Evolutionary conservation across 2,329 filamentous ascomycete genomes (phyloP), one percentile per base, ranked within the genome.

Genomic region (Cladorrhinum sp.): DNA sequence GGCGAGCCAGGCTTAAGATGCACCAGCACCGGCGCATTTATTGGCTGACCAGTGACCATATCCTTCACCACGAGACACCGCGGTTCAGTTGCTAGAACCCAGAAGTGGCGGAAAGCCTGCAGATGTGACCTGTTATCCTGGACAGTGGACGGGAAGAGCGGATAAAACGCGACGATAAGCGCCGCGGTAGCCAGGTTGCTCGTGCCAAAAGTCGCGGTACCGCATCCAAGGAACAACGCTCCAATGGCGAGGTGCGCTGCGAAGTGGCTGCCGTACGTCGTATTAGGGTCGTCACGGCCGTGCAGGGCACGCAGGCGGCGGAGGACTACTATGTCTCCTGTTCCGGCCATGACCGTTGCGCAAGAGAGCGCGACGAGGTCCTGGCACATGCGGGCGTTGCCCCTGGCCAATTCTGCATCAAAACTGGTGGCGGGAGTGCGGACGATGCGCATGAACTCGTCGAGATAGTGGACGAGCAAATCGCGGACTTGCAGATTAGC

Each of bases 41-140:
- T 85, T 0, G 93, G 90, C 49, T 92, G 86, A 46, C 89, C 86
- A 0, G 91, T 96, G 62, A 95, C 87, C 2, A 95, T 84, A 67
- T 99, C 95, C 63, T 94, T 90, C 18, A 91, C 85, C 0, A 99
- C 86, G 0, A 99, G 83, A 71, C 94, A 98, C 56, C 96, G 86
- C 9, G 92, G 86, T 70, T 99, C 95, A 0, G 91, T 89, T 1
- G 95, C 95, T 2, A 99, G 82, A 10, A 96, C 94, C 95, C 95
- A 99, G 71, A 99, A 90, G 75, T 99, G 94, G 4, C 96, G 87
- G 77, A 99, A 95, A 2, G 96, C 95, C 77, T 99, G 95, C 5
- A 99, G 82, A 70, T 99, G 95, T 10, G 92, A 92, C 66, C 91
- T 89, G 71, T 98, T 98, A 76, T 99, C 95, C 69, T 96, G 89